Conservation (phyloP, 192 early-diverging fungal genomes). For the Mortierella alpina region DNA sequence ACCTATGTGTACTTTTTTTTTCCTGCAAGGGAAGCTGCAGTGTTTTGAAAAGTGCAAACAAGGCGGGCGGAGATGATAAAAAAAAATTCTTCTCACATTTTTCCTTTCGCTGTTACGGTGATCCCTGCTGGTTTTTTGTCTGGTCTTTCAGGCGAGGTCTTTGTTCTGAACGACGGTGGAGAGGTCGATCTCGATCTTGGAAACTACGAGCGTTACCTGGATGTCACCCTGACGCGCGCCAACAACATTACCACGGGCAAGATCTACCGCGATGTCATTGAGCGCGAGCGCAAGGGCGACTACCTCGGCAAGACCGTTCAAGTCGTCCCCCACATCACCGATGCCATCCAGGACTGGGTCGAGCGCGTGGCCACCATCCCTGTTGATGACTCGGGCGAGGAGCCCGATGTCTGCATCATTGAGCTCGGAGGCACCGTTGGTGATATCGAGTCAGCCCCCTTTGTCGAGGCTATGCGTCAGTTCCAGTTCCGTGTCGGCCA, state of each 20-base stretch:
- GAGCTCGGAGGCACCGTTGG: conserved; percentile 99
- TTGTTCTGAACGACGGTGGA: conserved; percentile 97
- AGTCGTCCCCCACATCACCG: conserved; percentile 98
- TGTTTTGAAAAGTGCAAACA: neutral
- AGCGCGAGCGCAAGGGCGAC: conserved; percentile 93
- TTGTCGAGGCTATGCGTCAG: conserved; percentile 99
- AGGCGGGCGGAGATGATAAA: neutral
- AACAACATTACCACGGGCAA: conserved; percentile 99
- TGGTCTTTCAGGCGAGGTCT: conserved; percentile 89
- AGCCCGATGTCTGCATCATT: conserved; percentile 97
- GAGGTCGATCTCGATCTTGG: conserved; percentile 99
- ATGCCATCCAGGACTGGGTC: conserved; percentile 98
- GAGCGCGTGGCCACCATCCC: conserved; percentile 92
- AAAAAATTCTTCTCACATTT: neutral
- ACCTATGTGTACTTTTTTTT: neutral
- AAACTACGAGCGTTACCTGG: conserved; percentile 99
- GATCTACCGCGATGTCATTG: conserved; percentile 96
- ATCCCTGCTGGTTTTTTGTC: neutral
- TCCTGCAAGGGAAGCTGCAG: neutral
- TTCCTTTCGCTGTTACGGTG: neutral
- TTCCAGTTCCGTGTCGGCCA: conserved; percentile 99
- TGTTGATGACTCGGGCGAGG: conserved; percentile 82
- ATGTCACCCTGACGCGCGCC: conserved; percentile 90
- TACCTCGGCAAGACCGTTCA: conserved; percentile 99
- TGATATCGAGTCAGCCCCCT: conserved; percentile 98